Evolutionary conservation across 345 rosid species (phyloP).

Genomic region (Syzygium aqueum): DNA sequence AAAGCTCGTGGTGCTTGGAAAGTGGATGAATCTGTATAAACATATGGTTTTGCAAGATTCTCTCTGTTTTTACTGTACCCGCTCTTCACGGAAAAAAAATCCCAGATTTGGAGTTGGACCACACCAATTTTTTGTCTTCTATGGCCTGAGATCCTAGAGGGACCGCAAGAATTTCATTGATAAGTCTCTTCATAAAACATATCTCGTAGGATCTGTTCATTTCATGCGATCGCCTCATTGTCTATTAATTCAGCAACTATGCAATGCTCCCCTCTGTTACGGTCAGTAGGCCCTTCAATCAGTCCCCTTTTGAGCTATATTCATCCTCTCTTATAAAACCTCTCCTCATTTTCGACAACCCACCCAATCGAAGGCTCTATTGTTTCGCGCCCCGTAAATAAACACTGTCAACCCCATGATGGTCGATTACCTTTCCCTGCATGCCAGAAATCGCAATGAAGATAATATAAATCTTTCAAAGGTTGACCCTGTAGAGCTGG

Average conservation of each 20-base stretch:
- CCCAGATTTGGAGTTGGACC: too few species aligned
- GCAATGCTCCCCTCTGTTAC: background rate
- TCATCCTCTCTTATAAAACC: background rate
- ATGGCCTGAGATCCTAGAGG: background rate
- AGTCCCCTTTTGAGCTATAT: background rate
- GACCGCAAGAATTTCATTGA: background rate
- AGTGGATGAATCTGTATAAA: background rate
- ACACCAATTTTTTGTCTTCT: too few species aligned
- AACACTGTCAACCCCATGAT: background rate
- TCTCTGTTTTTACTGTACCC: too few species aligned
- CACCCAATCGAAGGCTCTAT: rapidly evolving
- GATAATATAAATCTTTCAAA: background rate
- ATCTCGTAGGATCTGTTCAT: background rate
- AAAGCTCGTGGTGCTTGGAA: background rate
- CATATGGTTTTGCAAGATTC: background rate
- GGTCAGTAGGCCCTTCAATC: background rate
- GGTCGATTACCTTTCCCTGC: background rate
- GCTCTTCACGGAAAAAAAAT: too few species aligned
- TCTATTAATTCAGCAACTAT: background rate
- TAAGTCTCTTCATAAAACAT: background rate
- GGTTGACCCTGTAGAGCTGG: background rate
- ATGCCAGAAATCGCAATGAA: background rate
- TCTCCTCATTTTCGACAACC: background rate
- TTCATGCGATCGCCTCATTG: background rate
- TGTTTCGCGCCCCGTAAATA: background rate